Evolutionary conservation across 495 filamentous ascomycete species (phyloP), one percentile per base, ranked within the genome.

Genomic region (Aspergillus egyptiacus): DNA sequence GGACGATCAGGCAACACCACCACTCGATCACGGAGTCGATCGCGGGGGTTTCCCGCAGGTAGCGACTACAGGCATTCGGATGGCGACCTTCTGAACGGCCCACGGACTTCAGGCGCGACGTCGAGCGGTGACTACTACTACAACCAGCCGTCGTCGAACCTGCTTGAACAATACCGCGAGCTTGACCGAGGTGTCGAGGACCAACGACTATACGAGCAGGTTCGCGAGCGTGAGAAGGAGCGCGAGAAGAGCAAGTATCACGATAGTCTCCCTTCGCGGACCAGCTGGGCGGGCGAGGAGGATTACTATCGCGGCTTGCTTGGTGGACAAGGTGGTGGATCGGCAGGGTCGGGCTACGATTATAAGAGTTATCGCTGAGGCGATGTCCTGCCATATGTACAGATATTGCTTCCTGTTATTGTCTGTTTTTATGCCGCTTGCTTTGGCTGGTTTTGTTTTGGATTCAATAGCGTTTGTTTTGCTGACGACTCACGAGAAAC

Each of bases 61-160:
- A 42, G 50, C 24, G 63, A 67, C 5, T 72, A 74, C 41, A 54
- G 68, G 39, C 71, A 69, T 33, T 72, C 69, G 0, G 71, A 72
- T 32, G 59, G 62, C 37, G 71, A 74, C 35, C 51, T 72, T n/a
- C 51, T 61, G 2, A 46, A 46, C 30, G 46, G 43, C 9, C 47
- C 58, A 32, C 32, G 62, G 18, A 62, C 62, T 14, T 45, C 48
- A 4, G 54, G 53, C 10, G 14, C 39, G 19, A 44, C 55, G 1
- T 68, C 63, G 9, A 48, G 57, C 9, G 60, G 53, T 1, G 63
- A 72, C 31, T 47, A 67, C 20, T 68, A 70, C 39, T 49, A 55
- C 18, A 55, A 55, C 11, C 57, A 57, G 4, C 53, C 62, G 1
- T 45, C 61, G 27, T 55, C 60, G 6, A 48, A 51, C 11, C 49